phyloP scores from a whole-genome alignment of 768 basidiomycete genomes.

The Rhodosporidiobolus odoratus region DNA sequence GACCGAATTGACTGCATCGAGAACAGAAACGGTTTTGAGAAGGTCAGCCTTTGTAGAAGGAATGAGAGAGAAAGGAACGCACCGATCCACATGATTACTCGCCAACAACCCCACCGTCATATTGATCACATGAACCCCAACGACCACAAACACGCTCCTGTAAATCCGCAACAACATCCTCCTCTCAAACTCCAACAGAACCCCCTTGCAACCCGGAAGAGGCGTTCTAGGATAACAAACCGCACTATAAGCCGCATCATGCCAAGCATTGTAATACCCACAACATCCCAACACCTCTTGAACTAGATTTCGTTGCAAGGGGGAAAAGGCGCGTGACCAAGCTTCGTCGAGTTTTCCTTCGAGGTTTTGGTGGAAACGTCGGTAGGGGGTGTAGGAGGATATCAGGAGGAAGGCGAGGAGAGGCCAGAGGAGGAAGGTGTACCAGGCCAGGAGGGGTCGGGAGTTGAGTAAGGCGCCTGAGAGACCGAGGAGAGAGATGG shows the following conservation, averaged over 20 bases:
- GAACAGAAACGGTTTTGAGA: background rate
- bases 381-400: slow-evolving; percentile 63
- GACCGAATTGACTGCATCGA: slow-evolving; percentile 55
- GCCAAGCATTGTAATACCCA: slow-evolving; percentile 60
- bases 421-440: slow-evolving; percentile 65
- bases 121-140: slow-evolving; percentile 59
- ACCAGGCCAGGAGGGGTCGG: slow-evolving; percentile 62
- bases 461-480: slow-evolving; percentile 62
- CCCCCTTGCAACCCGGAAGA: slow-evolving; percentile 64
- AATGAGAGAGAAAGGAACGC: background rate
- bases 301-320: slow-evolving; percentile 55
- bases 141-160: slow-evolving; percentile 55
- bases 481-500: slow-evolving; percentile 59
- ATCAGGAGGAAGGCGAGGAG: slow-evolving; percentile 56
- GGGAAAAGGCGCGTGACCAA: slow-evolving; percentile 63
- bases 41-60: background rate
- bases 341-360: slow-evolving; percentile 63
- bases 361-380: slow-evolving; percentile 58
- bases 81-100: slow-evolving; percentile 58
- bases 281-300: slow-evolving; percentile 62
- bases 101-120: slow-evolving; percentile 61
- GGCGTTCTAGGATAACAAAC: slow-evolving; percentile 59
- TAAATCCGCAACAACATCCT: slow-evolving; percentile 53
- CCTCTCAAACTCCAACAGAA: slow-evolving; percentile 57
- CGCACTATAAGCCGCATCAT: slow-evolving; percentile 54